Evolutionary conservation across 2,329 filamentous ascomycete species (phyloP), one percentile per base, ranked within the genome.

Genomic region (Aspergillus carbonarius): DNA sequence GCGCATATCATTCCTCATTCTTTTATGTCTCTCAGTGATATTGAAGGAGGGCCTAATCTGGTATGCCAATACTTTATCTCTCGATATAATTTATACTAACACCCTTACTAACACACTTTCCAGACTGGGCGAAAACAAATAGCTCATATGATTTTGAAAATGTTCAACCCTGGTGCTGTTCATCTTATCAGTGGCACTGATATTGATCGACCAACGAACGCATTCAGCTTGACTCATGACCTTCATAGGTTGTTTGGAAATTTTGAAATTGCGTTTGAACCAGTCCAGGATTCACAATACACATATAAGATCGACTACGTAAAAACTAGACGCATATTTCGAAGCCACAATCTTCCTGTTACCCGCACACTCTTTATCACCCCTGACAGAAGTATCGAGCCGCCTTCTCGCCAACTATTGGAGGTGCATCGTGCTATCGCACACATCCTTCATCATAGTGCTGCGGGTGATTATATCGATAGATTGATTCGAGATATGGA

Each of bases 151-250:
- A 72, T 79, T 40, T 70, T 79, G 2, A 75, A 79, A 27, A 79
- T 79, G 75, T 78, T 80, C 58, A 75, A 79, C 57, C 63, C 51
- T 35, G 72, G 70, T 25, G 66, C 74, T 37, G 65, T 66, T 8
- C 65, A 73, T 63, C 54, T 78, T 1, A 78, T 79, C 50, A 67
- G 77, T 42, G 76, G 76, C 50, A 54, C 60, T 32, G 68, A 78
- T 10, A 78, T 80, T 55, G 76, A 80, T 62, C 69, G 72, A 49
- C 74, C 75, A 23, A 61, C 63, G 23, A 80, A 81, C 63, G 76
- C 76, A 17, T 64, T 77, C 13, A 76, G 72, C 4, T 65, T 78
- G 35, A 68, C 66, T 8, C 53, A 40, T 32, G 18, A 46, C 6
- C 30, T 70, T 40, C 73, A 76, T 63, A 8, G 37, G 10, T 32